Conservation (phyloP, 2,329 filamentous ascomycete species). For the Dothiorella sarmentorum region DNA sequence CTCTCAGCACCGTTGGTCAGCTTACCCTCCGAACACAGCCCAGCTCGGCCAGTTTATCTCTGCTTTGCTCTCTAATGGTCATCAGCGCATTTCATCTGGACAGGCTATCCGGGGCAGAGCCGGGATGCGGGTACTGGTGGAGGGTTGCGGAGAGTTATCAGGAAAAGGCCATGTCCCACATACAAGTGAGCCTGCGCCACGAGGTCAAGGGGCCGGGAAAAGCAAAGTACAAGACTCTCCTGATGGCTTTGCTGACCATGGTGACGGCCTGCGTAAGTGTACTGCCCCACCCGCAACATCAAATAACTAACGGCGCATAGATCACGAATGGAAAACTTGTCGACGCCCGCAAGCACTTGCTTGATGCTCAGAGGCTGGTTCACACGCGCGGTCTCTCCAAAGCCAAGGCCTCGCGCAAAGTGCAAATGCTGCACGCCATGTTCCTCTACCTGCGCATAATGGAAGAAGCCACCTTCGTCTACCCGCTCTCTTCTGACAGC, state of each 20-base stretch:
- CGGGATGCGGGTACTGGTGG: neutral
- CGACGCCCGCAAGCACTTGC: neutral
- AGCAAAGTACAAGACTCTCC: neutral
- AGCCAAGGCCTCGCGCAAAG: neutral
- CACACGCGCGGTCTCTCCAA: neutral
- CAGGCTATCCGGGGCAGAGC: neutral
- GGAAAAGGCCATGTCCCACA: neutral
- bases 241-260: neutral
- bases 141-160: neutral
- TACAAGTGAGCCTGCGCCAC: neutral
- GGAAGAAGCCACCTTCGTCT: constrained; percentile 6
- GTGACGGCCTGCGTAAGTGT: constrained; percentile 4
- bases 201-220: neutral
- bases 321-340: constrained; percentile 4
- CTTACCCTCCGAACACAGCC: neutral
- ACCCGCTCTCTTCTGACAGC: neutral
- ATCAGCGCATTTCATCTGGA: constrained; percentile 5
- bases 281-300: neutral
- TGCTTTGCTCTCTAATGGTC: neutral
- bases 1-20: neutral
- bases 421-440: constrained; percentile 7
- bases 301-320: neutral
- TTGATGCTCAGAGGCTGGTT: neutral
- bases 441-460: neutral
- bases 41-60: neutral